Percentiles rank a stretch among this genome's conserved stretches.
These are phyloP conservation scores for Sporothrix protearum DNA, from an alignment of 2,329 filamentous ascomycete genomes.

Conservation along the genomic window DNA sequence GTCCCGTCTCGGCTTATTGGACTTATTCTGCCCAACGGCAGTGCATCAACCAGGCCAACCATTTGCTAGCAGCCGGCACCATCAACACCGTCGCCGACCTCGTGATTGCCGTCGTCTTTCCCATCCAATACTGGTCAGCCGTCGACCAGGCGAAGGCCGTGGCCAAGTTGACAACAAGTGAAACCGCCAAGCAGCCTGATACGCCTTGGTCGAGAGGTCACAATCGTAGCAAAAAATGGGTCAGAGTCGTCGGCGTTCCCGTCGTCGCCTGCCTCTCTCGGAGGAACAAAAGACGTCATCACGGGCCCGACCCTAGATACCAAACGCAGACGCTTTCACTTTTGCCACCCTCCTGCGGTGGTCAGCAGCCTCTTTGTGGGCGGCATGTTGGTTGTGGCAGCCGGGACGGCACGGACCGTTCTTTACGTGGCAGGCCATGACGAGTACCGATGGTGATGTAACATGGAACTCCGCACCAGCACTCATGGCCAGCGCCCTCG, in stretches of 20 bases:
- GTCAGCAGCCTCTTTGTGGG: neutral
- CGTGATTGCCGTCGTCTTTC: neutral
- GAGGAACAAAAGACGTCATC: neutral
- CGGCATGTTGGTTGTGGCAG: neutral
- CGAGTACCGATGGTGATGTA: neutral
- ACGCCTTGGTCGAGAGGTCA: neutral
- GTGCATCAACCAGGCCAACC: neutral
- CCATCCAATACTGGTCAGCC: neutral
- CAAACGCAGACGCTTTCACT: neutral
- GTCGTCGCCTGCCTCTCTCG: neutral
- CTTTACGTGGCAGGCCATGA: neutral
- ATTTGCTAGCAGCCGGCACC: neutral
- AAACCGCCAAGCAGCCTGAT: neutral
- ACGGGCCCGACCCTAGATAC: neutral
- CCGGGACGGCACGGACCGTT: neutral
- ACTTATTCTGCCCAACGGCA: neutral
- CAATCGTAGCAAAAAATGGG: neutral
- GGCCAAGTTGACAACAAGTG: neutral
- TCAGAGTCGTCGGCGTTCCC: neutral
- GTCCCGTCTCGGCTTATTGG: slow-evolving; percentile 3
- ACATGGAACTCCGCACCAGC: neutral
- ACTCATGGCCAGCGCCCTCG: neutral
- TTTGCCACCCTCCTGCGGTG: neutral
- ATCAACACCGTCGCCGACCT: slow-evolving; percentile 1
- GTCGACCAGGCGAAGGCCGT: neutral